These are phyloP conservation scores for Wickerhamomyces rabaulensis DNA, from an alignment of 805 yeast genomes.

Conservation along the genomic window DNA sequence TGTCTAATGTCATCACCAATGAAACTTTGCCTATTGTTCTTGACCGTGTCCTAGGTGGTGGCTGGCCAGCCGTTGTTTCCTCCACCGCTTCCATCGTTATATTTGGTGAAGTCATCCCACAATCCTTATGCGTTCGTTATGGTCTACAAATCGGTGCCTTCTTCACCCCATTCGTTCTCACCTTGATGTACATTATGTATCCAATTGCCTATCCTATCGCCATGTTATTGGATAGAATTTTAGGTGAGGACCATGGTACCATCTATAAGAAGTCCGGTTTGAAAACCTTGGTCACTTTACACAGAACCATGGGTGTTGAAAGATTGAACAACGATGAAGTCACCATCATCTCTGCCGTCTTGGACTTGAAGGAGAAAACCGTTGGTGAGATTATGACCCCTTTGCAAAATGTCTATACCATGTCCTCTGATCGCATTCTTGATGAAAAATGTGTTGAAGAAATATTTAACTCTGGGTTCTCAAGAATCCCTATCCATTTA, in stretches of 20 bases:
- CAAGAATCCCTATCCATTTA: slow-evolving; percentile 88
- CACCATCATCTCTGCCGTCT: slow-evolving; percentile 88
- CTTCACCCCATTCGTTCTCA: slow-evolving; percentile 82
- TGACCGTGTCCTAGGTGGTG: slow-evolving; percentile 92
- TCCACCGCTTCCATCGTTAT: slow-evolving; percentile 92
- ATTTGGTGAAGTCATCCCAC: slow-evolving; percentile 96
- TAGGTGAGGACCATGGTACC: slow-evolving; percentile 97
- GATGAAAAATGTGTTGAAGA: slow-evolving; percentile 84
- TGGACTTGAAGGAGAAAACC: slow-evolving; percentile 88
- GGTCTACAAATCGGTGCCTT: slow-evolving; percentile 89
- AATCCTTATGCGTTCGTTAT: slow-evolving; percentile 85
- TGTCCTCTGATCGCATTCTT: slow-evolving; percentile 75
- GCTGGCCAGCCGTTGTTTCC: slow-evolving; percentile 92
- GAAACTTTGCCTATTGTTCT: slow-evolving; percentile 92
- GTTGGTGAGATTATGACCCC: slow-evolving; percentile 93
- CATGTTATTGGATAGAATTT: slow-evolving; percentile 64
- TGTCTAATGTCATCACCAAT: slow-evolving; percentile 87
- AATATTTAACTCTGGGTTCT: slow-evolving; percentile 89
- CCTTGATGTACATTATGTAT: slow-evolving; percentile 82
- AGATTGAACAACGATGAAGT: slow-evolving; percentile 92
- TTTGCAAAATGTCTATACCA: slow-evolving; percentile 79
- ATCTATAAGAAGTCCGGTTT: slow-evolving; percentile 89
- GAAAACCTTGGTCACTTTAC: slow-evolving; percentile 88
- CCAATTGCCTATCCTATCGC: slow-evolving; percentile 94
- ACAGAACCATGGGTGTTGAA: slow-evolving; percentile 93